phyloP scores from a whole-genome alignment of 2,329 filamentous ascomycete genomes.

The Ophiostoma pallidulum region DNA sequence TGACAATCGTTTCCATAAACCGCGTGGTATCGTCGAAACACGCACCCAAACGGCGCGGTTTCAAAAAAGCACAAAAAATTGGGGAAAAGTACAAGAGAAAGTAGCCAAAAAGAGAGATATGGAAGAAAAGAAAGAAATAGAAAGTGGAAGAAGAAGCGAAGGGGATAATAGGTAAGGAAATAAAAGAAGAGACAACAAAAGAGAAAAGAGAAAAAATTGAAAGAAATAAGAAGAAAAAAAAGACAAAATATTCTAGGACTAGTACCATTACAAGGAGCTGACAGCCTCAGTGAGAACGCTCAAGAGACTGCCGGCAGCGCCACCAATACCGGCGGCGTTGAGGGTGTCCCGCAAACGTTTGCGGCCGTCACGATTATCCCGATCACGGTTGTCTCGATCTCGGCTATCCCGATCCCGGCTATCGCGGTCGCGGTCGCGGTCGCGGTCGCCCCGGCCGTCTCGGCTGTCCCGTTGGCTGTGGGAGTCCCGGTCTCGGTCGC shows the following conservation, averaged over 20 bases:
- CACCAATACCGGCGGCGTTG: conserved; percentile 49
- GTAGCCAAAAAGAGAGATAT: not conserved
- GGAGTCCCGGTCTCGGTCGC: conserved; percentile 18
- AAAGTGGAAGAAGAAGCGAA: not conserved
- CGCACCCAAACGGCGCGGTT: not conserved
- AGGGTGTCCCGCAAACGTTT: conserved; percentile 41
- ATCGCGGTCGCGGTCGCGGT: conserved; percentile 6
- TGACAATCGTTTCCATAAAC: too few species aligned
- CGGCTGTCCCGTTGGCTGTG: conserved; percentile 11
- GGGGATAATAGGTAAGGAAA: too few species aligned
- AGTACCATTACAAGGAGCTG: conserved; percentile 18
- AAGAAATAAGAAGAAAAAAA: not conserved
- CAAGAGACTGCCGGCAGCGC: conserved; percentile 49
- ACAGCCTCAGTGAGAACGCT: conserved; percentile 51
- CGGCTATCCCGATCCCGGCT: conserved; percentile 4
- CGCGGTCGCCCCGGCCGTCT: not conserved
- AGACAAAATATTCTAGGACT: not conserved
- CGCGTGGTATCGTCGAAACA: not conserved
- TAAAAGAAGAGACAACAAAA: not conserved
- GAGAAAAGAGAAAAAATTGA: not conserved
- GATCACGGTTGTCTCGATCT: not conserved
- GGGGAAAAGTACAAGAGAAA: not conserved
- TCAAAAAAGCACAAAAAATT: not conserved
- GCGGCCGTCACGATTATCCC: too few species aligned
- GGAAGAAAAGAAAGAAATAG: not conserved